Base-by-base conservation (phyloP, 169 alveolate species). In the Plasmodium vinckei region DNA sequence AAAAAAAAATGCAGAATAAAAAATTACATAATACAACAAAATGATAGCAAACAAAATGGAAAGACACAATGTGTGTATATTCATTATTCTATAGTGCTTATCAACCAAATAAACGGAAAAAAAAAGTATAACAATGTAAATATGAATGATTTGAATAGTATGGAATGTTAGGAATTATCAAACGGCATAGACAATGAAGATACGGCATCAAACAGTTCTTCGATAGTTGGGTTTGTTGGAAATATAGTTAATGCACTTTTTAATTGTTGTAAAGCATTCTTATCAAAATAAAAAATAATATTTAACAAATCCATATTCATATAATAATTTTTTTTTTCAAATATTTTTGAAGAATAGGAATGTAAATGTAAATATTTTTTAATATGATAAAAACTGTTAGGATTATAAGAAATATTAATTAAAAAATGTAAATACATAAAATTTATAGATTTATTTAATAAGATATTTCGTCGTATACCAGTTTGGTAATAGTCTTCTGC, bases 361-460 rank as follows among this genome's bases (percentile, higher is more conserved):
- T 79, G 89, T 47, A 67, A 79, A 44, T 79, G 89, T 42, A 79
- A 67, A 56, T 79, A 79, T 53, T 79, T 79, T 56, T 79, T 79
- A 12, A 79, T 67, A 49, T 79, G 89, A 44, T 61, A 70, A 53
- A 79, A 56, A 27, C 67, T 79, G 0, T 79, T 51, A 21, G 89
- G 89, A 19, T 79, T 25, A 65, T 79, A 67, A 2, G 89, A 67
- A 27, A 79, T 67, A 33, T 79, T 67, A 6, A 47, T 79, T n/a
- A 79, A 57, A 59, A 79, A 79, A 47, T 79, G 53, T n/a, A 67
- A 79, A n/a, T 79, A 79, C 12, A 68, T 54, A 10, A 54, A 60
- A 79, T 65, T 54, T 7, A 79, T 79, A 13, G 84, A 79, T 39
- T 67, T 67, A 47, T 54, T 47, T 19, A 46, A 13, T 5, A 25